These are phyloP conservation scores for Grigorovia humatica DNA, from an alignment of 805 yeast species.

Conservation along the genomic window DNA sequence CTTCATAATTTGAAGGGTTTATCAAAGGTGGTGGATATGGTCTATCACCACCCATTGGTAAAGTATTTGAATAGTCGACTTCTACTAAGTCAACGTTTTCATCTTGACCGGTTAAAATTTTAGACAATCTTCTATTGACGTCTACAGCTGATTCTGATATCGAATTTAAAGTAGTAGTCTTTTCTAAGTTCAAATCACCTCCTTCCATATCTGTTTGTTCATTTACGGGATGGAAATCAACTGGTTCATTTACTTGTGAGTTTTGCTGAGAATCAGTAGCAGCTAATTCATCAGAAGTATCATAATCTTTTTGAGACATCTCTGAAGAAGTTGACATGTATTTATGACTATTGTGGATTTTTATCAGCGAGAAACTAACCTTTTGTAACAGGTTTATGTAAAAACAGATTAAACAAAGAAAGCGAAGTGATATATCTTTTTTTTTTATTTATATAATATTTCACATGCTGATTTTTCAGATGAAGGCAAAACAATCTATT, in stretches of 20 bases:
- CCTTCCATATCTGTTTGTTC: neutral
- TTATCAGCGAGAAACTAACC: too few species aligned
- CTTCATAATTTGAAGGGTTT: conserved; percentile 47
- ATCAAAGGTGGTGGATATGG: conserved; percentile 55
- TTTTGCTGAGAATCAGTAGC: neutral
- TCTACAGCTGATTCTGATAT: conserved; percentile 8
- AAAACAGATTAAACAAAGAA: neutral
- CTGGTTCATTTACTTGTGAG: conserved; percentile 11
- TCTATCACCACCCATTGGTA: conserved; percentile 59
- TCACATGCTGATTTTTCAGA: neutral
- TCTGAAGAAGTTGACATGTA: conserved; percentile 2
- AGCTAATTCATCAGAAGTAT: neutral
- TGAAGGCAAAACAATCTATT: neutral
- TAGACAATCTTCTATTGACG: conserved; percentile 9
- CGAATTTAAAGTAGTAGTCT: conserved; percentile 10
- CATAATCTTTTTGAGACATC: conserved; percentile 5
- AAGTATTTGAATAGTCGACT: conserved; percentile 15
- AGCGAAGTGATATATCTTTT: neutral
- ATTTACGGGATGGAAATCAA: conserved; percentile 2
- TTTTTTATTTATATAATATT: too few species aligned
- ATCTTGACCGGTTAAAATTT: conserved; percentile 8
- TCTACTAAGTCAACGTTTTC: conserved; percentile 7
- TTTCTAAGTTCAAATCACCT: neutral
- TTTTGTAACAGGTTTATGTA: too few species aligned
- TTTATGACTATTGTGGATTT: too few species aligned